Conservation (phyloP, 192 early-diverging fungal genomes). For the Spizellomyces punctatus region DNA sequence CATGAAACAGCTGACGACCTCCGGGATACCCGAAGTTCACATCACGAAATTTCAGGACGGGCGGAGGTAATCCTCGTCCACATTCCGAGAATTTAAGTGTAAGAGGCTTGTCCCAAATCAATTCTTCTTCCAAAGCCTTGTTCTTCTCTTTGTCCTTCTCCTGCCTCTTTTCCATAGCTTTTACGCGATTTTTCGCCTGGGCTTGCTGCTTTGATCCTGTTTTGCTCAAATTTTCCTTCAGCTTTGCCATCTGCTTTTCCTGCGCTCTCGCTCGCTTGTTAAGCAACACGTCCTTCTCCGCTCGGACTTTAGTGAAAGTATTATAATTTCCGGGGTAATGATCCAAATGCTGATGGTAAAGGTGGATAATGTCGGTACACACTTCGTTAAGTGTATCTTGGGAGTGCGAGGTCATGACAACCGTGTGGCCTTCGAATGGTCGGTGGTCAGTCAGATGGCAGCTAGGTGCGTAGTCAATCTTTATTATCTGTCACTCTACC, state of each 20-base stretch:
- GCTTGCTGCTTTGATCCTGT: constrained; percentile 57
- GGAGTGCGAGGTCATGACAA: constrained; percentile 72
- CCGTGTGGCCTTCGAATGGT: constrained; percentile 50
- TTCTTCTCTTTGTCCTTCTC: constrained; percentile 37
- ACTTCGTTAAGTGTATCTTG: constrained; percentile 74
- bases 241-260: constrained; percentile 67
- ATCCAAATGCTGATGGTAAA: constrained; percentile 79
- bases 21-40: constrained; percentile 72
- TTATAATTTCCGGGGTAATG: constrained; percentile 76
- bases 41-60: constrained; percentile 67
- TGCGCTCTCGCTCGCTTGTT: constrained; percentile 55
- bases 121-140: constrained; percentile 30
- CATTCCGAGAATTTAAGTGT: constrained; percentile 49
- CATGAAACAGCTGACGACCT: constrained; percentile 47
- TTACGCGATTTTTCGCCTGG: constrained; percentile 33
- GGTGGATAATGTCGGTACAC: constrained; percentile 83
- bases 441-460: not conserved
- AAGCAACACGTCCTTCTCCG: constrained; percentile 73
- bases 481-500: constrained; percentile 33
- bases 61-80: constrained; percentile 59
- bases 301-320: constrained; percentile 73
- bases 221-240: constrained; percentile 59
- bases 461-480: not conserved
- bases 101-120: constrained; percentile 30
- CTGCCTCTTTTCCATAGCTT: constrained; percentile 33